Evolutionary conservation across 768 basidiomycete species (phyloP).

Genomic region (Dentipellis sp.): DNA sequence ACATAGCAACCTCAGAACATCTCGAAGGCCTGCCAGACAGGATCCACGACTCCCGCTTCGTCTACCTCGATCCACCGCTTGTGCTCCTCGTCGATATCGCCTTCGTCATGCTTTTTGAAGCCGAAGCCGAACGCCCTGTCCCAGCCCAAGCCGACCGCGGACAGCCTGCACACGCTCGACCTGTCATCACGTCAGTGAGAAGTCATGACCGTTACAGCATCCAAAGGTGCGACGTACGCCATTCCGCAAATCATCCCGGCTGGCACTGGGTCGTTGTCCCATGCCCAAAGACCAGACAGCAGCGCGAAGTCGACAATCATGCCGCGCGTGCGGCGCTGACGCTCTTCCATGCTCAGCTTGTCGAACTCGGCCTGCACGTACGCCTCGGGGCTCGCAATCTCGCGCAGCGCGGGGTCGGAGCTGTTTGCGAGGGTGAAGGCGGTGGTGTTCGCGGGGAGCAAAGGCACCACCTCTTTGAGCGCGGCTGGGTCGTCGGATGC

Average conservation of each 20-base stretch:
- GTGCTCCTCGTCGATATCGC: slow-evolving; percentile 33
- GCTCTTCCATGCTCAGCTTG: slow-evolving; percentile 26
- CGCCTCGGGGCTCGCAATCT: slow-evolving; percentile 39
- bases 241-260: slow-evolving; percentile 48
- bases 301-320: slow-evolving; percentile 64
- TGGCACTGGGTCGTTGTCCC: slow-evolving; percentile 33
- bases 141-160: slow-evolving; percentile 59
- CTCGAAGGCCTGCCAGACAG: slow-evolving; percentile 52
- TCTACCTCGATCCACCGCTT: slow-evolving; percentile 65
- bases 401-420: slow-evolving; percentile 30
- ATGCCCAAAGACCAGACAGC: slow-evolving; percentile 52
- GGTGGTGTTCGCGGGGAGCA: slow-evolving; percentile 25
- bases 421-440: slow-evolving; percentile 40
- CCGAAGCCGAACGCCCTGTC: slow-evolving; percentile 49
- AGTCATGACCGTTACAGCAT: too few species aligned
- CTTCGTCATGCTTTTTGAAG: slow-evolving; percentile 24
- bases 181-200: slow-evolving; percentile 24
- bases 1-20: slow-evolving; percentile 24
- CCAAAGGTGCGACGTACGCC: slow-evolving; percentile 29
- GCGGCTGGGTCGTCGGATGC: slow-evolving; percentile 52
- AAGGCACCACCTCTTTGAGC: slow-evolving; percentile 30
- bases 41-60: slow-evolving; percentile 40
- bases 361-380: slow-evolving; percentile 50
- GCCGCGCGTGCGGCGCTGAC: slow-evolving; percentile 47
- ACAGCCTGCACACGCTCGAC: slow-evolving; percentile 50